Percentiles rank a stretch among this genome's conserved stretches.
Conservation (phyloP, 805 yeast species). For the Monosporozyma unispora region DNA sequence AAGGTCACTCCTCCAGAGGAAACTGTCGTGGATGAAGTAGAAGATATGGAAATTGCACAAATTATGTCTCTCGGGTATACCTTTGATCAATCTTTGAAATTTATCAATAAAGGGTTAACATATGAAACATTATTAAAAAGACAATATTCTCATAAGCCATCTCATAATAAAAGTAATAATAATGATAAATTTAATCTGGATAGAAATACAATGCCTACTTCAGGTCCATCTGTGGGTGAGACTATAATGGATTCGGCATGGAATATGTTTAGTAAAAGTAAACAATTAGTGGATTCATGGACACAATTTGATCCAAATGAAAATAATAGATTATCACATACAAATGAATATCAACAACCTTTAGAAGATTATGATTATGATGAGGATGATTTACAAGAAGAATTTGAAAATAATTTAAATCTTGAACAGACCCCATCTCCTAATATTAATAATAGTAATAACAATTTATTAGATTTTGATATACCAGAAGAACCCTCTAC, state of each 20-base stretch:
- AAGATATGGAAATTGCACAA: slow-evolving; percentile 29
- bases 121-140: slow-evolving; percentile 16
- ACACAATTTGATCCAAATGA: neutral
- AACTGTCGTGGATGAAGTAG: slow-evolving; percentile 23
- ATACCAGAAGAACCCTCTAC: neutral
- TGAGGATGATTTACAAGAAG: neutral
- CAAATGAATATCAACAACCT: neutral
- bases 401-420: neutral
- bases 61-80: slow-evolving; percentile 27
- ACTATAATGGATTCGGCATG: slow-evolving; percentile 13
- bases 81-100: slow-evolving; percentile 16
- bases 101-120: slow-evolving; percentile 18
- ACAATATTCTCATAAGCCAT: neutral
- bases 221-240: neutral
- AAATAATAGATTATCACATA: neutral
- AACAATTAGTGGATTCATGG: slow-evolving; percentile 21
- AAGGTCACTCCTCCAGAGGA: too few relatives aligned
- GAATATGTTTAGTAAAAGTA: slow-evolving; percentile 26
- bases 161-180: neutral
- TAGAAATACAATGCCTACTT: neutral
- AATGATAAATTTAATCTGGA: neutral
- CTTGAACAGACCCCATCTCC: too few relatives aligned
- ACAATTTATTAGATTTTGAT: slow-evolving; percentile 3
- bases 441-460: too few relatives aligned
- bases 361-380: neutral